Percentiles rank a stretch among this genome's conserved stretches.
Conservation (phyloP, 2,329 filamentous ascomycete species). For the Claviceps sp. region DNA sequence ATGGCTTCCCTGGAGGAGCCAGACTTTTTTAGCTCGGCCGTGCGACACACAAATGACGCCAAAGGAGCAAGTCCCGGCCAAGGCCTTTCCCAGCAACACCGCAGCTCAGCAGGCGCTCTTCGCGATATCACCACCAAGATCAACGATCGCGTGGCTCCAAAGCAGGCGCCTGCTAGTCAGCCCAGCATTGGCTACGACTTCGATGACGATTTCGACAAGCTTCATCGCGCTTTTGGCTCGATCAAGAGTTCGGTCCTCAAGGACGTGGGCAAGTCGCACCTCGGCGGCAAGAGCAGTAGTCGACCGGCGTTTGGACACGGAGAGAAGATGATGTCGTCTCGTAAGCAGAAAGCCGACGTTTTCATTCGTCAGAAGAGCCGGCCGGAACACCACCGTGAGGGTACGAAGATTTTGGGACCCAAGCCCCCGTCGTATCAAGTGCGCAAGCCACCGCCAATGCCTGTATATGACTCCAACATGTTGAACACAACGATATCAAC, state of each 20-base stretch:
- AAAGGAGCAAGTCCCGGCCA: neutral
- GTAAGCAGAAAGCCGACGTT: conserved; percentile 41
- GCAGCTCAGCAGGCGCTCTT: conserved; percentile 3
- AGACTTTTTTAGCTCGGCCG: conserved; percentile 8
- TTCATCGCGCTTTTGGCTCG: conserved; percentile 17
- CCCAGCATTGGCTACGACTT: conserved; percentile 14
- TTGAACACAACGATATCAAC: conserved; percentile 4
- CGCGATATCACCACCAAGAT: conserved; percentile 25
- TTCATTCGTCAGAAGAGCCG: conserved; percentile 41
- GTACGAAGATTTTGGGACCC: conserved; percentile 33
- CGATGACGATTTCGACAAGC: conserved; percentile 20
- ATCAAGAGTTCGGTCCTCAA: conserved; percentile 13
- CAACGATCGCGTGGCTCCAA: conserved; percentile 30
- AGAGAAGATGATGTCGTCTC: conserved; percentile 32
- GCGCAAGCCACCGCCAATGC: conserved; percentile 31
- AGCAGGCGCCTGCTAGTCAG: neutral
- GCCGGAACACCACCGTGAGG: conserved; percentile 41
- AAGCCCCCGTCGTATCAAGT: conserved; percentile 32
- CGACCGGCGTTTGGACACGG: conserved; percentile 24
- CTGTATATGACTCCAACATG: conserved; percentile 34
- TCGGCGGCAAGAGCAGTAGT: conserved; percentile 2
- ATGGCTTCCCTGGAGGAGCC: conserved; percentile 13
- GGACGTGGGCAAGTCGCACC: neutral
- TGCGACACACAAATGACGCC: neutral
- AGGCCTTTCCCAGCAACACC: neutral